Evolutionary conservation across 257 asterid species (phyloP), one percentile per base, ranked within the genome.

Genomic region (Cynanchum wilfordii): DNA sequence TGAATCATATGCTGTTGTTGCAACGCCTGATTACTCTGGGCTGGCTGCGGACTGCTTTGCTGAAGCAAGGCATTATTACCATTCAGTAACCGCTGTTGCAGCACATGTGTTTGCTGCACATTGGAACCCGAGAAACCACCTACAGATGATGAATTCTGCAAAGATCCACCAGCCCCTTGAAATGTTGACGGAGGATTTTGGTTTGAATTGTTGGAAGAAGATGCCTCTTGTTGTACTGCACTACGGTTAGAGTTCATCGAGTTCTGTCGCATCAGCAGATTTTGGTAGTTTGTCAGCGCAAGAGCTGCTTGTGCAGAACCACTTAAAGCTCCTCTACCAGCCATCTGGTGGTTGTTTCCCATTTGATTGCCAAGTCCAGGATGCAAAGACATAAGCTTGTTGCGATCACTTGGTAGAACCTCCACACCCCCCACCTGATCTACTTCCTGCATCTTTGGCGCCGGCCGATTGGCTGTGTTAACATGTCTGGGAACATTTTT

Each of bases 1-100:
- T 90, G 97, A 76, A 90, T 82, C 89, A 84, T 87, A 45, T 89
- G 95, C 44, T 89, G 96, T 25, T 89, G 96, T 22, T 93, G 95
- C 52, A 82, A 58, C n/a, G 84, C 85, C 79, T 86, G 95, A 83
- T 78, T 83, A 50, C 89, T 83, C 22, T 82, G 88, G 0, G 91
- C 66, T 20, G 80, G 59, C 79, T 79, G 77, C 42, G 86, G 65
- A 20, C 86, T 88, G 70, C 71, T 86, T 73, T 85, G 95, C 72
- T 73, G 81, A 13, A 74, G 75, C 27, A 76, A 73, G n/a, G 84
- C 84, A 65, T 76, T 84, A 65, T 76, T 84, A 62, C 82, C 71
- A 30, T 70, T 84, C 20, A 71, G 66, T 50, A 76, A 75, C 36
- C 81, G 82, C 78, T 77, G 83, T 77, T 69, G 82, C 44, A 38